A percentile compares a stretch with the other conserved stretches of the same genome.
Conservation (phyloP, 371 early-diverging fungal species). For the Mucor indicus region DNA sequence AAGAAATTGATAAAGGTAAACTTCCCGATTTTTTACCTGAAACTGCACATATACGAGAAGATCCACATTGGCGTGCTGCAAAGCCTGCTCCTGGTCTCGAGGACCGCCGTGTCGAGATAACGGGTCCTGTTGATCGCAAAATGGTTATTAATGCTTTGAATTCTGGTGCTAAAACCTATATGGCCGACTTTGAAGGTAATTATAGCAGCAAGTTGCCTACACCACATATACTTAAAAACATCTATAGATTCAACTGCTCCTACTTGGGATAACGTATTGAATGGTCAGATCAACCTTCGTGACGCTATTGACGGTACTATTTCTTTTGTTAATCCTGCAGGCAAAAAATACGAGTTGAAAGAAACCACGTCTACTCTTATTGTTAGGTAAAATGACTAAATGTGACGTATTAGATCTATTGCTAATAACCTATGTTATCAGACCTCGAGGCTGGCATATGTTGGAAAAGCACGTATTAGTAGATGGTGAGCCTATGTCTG, state of each 20-base stretch:
- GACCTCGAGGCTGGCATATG: slow-evolving; percentile 98
- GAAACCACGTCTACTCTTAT: slow-evolving; percentile 85
- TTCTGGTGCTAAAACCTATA: slow-evolving; percentile 89
- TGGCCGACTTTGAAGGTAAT: slow-evolving; percentile 96
- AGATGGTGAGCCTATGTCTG: slow-evolving; percentile 89
- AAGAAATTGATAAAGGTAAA: slow-evolving; percentile 73
- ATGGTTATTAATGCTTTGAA: slow-evolving; percentile 98
- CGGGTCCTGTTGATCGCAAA: slow-evolving; percentile 96
- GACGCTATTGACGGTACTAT: slow-evolving; percentile 89
- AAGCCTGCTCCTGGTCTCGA: slow-evolving; percentile 87
- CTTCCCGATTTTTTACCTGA: slow-evolving; percentile 91
- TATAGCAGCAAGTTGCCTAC: background rate
- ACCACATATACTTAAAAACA: no score
- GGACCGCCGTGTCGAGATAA: slow-evolving; percentile 95
- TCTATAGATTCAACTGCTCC: slow-evolving; percentile 87
- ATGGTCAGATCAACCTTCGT: slow-evolving; percentile 90
- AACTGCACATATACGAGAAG: slow-evolving; percentile 86
- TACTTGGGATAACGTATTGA: slow-evolving; percentile 88
- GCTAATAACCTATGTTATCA: slow-evolving; percentile 9
- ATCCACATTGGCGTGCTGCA: slow-evolving; percentile 88
- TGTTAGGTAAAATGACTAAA: slow-evolving; percentile 68
- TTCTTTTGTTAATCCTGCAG: slow-evolving; percentile 80
- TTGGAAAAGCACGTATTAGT: slow-evolving; percentile 91
- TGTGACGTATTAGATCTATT: no score
- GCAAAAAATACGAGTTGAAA: slow-evolving; percentile 89